Percentiles rank a stretch among this genome's conserved stretches.
phyloP scores from a whole-genome alignment of 306 rosid species.

The Citrullus amarus region DNA sequence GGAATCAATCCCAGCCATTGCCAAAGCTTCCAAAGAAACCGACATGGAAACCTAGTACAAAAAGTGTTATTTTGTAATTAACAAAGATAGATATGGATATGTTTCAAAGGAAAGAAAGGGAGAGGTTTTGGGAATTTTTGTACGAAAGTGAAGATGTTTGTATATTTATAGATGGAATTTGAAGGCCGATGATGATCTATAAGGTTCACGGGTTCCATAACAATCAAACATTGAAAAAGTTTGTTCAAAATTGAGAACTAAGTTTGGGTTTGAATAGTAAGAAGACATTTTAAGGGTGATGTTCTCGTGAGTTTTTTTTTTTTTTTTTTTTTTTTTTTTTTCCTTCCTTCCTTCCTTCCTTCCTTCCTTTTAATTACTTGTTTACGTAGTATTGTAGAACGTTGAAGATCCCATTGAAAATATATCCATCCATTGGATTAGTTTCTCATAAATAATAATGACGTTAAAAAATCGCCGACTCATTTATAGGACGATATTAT shows the following conservation, averaged over 20 bases:
- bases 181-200: not conserved
- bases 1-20: not conserved
- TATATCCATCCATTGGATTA: too few species aligned
- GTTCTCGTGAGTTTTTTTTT: not conserved
- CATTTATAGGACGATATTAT: too few species aligned
- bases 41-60: not conserved
- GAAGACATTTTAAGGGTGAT: not conserved
- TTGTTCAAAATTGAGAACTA: not conserved
- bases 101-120: not conserved
- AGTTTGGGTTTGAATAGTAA: not conserved
- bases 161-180: not conserved
- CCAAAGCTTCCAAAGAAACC: conserved; percentile 5
- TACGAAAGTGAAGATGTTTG: not conserved
- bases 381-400: too few species aligned
- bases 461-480: too few species aligned
- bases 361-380: too few species aligned
- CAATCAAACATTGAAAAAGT: not conserved
- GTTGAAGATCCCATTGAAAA: too few species aligned
- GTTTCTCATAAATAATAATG: too few species aligned
- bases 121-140: not conserved
- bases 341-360: too few species aligned
- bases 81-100: not conserved
- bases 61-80: too few species aligned
- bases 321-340: too few species aligned
- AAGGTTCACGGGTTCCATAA: not conserved